phyloP scores from a whole-genome alignment of 1,284 basidiomycete genomes.

The Moesziomyces parantarcticus region DNA sequence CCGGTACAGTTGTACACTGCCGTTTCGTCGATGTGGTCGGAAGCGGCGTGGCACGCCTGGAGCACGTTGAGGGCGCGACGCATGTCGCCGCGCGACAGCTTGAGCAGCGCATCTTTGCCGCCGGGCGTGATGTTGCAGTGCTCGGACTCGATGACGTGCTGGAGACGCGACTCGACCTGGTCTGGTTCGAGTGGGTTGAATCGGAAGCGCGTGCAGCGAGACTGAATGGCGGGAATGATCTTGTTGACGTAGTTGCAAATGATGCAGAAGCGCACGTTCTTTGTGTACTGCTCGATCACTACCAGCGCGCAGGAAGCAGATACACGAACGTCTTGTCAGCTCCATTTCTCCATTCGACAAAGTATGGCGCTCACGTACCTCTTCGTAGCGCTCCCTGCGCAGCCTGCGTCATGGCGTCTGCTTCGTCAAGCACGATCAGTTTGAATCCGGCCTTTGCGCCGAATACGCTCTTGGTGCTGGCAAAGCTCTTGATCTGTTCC shows the following conservation, averaged over 20 bases:
- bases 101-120: constrained; percentile 88
- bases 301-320: neutral
- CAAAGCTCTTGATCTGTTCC: constrained; percentile 98
- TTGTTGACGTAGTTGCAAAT: constrained; percentile 99
- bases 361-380: constrained; percentile 67
- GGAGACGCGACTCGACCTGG: constrained; percentile 86
- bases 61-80: constrained; percentile 93
- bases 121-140: constrained; percentile 85
- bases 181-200: constrained; percentile 91
- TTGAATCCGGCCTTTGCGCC: constrained; percentile 76
- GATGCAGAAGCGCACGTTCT: constrained; percentile 98
- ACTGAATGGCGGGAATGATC: constrained; percentile 97
- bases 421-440: constrained; percentile 97
- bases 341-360: neutral
- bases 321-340: neutral
- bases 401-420: constrained; percentile 99
- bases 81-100: constrained; percentile 96
- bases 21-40: constrained; percentile 83
- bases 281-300: constrained; percentile 98
- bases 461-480: constrained; percentile 89
- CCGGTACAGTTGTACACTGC: constrained; percentile 98
- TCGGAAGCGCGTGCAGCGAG: constrained; percentile 91
- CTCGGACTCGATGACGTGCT: constrained; percentile 85
- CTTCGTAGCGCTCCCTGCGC: constrained; percentile 95
- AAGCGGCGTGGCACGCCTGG: constrained; percentile 97